phyloP scores from a whole-genome alignment of 1,284 basidiomycete species.

The Naganishia sp. region DNA sequence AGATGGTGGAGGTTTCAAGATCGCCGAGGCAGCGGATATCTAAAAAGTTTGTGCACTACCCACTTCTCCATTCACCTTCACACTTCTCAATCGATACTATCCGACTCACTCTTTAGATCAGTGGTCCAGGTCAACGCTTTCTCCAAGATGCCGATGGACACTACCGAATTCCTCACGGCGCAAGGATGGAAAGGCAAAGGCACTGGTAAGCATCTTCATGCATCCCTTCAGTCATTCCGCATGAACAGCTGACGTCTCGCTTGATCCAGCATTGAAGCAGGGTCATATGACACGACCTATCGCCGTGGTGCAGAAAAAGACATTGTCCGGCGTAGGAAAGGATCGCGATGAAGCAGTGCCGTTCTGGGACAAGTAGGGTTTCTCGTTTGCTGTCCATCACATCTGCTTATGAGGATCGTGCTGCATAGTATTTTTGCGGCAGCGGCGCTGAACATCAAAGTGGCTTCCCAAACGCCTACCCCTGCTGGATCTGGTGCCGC shows the following conservation, averaged over 20 bases:
- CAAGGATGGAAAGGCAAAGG: constrained; percentile 89
- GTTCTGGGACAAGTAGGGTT: constrained; percentile 90
- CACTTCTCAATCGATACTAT: no score
- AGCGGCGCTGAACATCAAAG: constrained; percentile 72
- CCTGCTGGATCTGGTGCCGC: constrained; percentile 34
- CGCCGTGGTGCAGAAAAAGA: constrained; percentile 79
- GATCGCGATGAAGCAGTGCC: constrained; percentile 90
- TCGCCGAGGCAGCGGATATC: constrained; percentile 17
- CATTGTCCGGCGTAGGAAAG: constrained; percentile 77
- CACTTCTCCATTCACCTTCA: no score
- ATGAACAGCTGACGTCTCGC: constrained; percentile 51
- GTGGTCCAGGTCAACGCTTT: background rate
- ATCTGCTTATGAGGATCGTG: background rate
- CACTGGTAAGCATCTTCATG: constrained; percentile 47
- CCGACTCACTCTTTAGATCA: no score
- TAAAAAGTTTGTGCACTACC: constrained; percentile 9
- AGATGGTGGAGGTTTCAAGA: background rate
- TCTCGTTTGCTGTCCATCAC: background rate
- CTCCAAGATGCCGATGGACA: constrained; percentile 67
- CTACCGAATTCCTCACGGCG: constrained; percentile 71
- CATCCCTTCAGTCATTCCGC: background rate
- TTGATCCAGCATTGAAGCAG: constrained; percentile 49
- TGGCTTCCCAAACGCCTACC: constrained; percentile 44
- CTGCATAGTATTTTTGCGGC: constrained; percentile 69
- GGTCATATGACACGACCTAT: constrained; percentile 63